These are phyloP conservation scores for Ottelia alismoides DNA, from an alignment of 106 monocot genomes.

Conservation along the genomic window DNA sequence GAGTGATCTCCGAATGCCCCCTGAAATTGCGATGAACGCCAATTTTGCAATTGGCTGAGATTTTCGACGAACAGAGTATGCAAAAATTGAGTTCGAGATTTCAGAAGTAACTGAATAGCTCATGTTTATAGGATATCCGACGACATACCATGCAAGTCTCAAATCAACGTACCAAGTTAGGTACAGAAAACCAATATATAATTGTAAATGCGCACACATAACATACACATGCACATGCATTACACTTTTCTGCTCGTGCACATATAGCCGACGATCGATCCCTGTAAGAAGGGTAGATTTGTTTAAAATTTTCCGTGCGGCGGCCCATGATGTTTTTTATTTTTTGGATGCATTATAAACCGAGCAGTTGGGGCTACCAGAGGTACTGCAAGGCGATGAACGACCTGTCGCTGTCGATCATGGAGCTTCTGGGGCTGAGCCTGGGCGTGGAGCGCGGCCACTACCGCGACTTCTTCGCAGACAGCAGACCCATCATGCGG, in stretches of 20 bases:
- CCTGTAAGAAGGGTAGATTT: not conserved
- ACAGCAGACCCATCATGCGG: conserved; percentile 13
- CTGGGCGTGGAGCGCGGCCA: conserved; percentile 39
- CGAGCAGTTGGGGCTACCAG: conserved; percentile 47
- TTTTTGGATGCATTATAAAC: not conserved
- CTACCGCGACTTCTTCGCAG: conserved; percentile 58
- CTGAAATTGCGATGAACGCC: not conserved
- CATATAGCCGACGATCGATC: not conserved
- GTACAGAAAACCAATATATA: too few relatives aligned
- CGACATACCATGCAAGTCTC: too few relatives aligned
- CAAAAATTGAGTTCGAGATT: too few relatives aligned
- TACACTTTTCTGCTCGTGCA: not conserved
- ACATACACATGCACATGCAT: not conserved
- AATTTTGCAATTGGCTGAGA: not conserved
- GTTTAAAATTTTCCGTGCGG: not conserved
- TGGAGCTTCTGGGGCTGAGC: conserved; percentile 73
- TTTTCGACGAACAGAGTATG: not conserved
- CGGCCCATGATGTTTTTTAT: not conserved
- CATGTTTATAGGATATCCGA: too few relatives aligned
- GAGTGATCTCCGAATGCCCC: too few relatives aligned
- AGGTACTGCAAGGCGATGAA: conserved; percentile 60
- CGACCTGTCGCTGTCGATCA: conserved; percentile 35
- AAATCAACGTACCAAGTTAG: too few relatives aligned
- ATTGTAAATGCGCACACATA: not conserved
- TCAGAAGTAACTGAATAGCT: too few relatives aligned